These are phyloP conservation scores for Phytophthora constricta DNA, from an alignment of 352 stramenopile genomes.

Conservation along the genomic window DNA sequence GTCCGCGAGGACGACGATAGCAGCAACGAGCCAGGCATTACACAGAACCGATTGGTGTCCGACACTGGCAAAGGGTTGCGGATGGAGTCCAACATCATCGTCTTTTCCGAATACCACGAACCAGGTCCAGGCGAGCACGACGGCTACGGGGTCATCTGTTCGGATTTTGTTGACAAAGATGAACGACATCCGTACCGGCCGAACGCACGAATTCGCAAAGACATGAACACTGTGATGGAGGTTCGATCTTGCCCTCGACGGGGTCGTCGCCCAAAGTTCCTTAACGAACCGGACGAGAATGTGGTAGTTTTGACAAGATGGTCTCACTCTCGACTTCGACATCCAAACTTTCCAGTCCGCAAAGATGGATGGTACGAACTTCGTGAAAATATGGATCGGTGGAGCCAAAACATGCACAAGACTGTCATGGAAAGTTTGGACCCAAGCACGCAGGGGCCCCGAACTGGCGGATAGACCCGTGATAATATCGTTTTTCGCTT, in stretches of 20 bases:
- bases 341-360: slow-evolving; percentile 35
- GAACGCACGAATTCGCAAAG: slow-evolving; percentile 34
- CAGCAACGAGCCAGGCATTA: slow-evolving; percentile 28
- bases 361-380: slow-evolving; percentile 41
- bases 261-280: slow-evolving; percentile 1
- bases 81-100: slow-evolving; percentile 44
- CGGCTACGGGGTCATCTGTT: slow-evolving; percentile 34
- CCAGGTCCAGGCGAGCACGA: slow-evolving; percentile 6
- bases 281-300: slow-evolving; percentile 17
- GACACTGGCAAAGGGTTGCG: slow-evolving; percentile 33
- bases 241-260: slow-evolving; percentile 21
- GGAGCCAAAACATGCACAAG: slow-evolving; percentile 50
- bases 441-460: neutral
- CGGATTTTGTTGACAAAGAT: slow-evolving; percentile 45
- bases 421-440: slow-evolving; percentile 42
- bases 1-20: slow-evolving; percentile 48
- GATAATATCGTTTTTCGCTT: no score
- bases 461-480: no score
- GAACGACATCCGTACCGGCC: slow-evolving; percentile 41
- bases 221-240: slow-evolving; percentile 42
- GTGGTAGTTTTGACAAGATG: slow-evolving; percentile 54
- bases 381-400: slow-evolving; percentile 48
- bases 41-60: slow-evolving; percentile 36
- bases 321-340: slow-evolving; percentile 40
- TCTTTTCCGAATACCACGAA: slow-evolving; percentile 36